phyloP scores from a whole-genome alignment of 1,284 basidiomycete genomes.

The Calocybe gambosa region DNA sequence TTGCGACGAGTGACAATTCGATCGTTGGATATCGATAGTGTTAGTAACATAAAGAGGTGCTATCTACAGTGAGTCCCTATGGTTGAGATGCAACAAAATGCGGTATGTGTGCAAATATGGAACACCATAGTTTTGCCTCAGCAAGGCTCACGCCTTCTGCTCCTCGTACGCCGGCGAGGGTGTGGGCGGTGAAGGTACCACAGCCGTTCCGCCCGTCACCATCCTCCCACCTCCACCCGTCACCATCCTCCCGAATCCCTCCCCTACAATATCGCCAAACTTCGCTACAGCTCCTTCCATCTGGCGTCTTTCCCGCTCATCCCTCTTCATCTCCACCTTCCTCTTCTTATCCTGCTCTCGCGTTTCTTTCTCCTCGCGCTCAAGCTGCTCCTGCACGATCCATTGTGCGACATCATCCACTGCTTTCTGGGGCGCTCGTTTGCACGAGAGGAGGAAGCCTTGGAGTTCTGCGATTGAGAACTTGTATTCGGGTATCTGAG shows the following conservation, averaged over 20 bases:
- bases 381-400: conserved; percentile 32
- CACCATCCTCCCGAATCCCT: conserved; percentile 8
- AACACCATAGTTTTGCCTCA: too few species aligned
- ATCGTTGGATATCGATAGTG: too few species aligned
- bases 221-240: conserved; percentile 3
- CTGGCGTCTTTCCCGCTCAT: conserved; percentile 19
- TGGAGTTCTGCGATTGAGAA: conserved; percentile 57
- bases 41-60: too few species aligned
- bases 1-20: too few species aligned
- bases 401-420: conserved; percentile 32
- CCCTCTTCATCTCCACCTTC: conserved; percentile 24
- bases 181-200: conserved; percentile 2
- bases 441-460: conserved; percentile 47
- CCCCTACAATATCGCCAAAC: conserved; percentile 10
- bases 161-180: conserved; percentile 8
- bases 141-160: too few species aligned
- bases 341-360: conserved; percentile 23
- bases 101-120: too few species aligned
- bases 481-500: conserved; percentile 37
- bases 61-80: too few species aligned
- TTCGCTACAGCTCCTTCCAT: conserved; percentile 19
- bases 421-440: conserved; percentile 39
- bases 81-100: too few species aligned
- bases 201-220: conserved; percentile 2
- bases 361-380: conserved; percentile 24